A percentile compares a stretch with the other conserved stretches of the same genome.
phyloP scores from a whole-genome alignment of 768 basidiomycete genomes.

The Epithele typhae region DNA sequence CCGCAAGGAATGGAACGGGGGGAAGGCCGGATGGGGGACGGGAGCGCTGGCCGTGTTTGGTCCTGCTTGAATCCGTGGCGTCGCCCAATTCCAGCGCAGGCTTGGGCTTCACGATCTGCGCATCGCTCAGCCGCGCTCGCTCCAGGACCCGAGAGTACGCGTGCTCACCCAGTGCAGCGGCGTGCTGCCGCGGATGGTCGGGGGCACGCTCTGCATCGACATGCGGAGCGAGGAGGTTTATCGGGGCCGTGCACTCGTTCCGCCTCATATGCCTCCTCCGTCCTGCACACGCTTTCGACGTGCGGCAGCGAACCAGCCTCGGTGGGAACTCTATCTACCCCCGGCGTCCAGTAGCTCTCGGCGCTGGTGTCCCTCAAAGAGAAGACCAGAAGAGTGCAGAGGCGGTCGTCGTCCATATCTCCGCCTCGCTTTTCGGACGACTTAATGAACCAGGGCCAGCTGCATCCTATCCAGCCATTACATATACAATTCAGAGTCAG shows the following conservation, averaged over 20 bases:
- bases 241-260: constrained; percentile 7
- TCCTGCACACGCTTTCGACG: constrained; percentile 11
- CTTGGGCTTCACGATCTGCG: constrained; percentile 42
- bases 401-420: no score
- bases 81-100: constrained; percentile 29
- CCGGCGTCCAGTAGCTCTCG: no score
- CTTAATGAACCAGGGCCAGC: no score
- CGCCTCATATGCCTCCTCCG: constrained; percentile 11
- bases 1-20: constrained; percentile 30
- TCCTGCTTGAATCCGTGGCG: constrained; percentile 31
- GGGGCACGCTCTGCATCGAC: constrained; percentile 11
- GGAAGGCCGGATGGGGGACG: constrained; percentile 37
- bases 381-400: no score
- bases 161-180: constrained; percentile 19
- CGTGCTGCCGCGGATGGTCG: constrained; percentile 11
- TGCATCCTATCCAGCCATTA: no score
- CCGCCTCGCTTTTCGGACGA: no score
- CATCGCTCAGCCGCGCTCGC: background rate
- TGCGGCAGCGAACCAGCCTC: constrained; percentile 10
- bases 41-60: constrained; percentile 30
- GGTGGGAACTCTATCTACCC: constrained; percentile 3
- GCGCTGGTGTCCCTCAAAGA: no score
- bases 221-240: no score
- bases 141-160: background rate
- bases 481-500: no score